phyloP scores from a whole-genome alignment of 352 stramenopile species.

The Elongisporangium undulatum region DNA sequence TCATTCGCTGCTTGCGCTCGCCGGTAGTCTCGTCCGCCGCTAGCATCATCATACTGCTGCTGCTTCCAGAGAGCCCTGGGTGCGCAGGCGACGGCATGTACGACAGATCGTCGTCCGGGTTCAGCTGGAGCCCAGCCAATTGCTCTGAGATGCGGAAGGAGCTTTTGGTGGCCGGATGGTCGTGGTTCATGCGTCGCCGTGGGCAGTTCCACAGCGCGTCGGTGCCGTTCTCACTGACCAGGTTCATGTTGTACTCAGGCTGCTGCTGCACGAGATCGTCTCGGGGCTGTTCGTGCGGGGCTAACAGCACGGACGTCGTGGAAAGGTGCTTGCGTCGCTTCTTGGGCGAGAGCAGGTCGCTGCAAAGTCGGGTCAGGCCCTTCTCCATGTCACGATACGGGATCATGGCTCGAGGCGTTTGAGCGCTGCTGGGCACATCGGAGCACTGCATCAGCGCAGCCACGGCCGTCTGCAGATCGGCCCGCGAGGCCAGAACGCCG shows the following conservation, averaged over 20 bases:
- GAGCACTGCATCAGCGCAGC: conserved; percentile 30
- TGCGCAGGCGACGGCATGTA: not conserved
- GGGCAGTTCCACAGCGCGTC: conserved; percentile 65
- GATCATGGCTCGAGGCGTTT: conserved; percentile 15
- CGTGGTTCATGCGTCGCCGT: conserved; percentile 51
- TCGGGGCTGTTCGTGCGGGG: conserved; percentile 40
- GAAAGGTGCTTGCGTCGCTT: conserved; percentile 62
- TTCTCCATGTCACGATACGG: conserved; percentile 41
- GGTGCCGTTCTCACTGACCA: conserved; percentile 19
- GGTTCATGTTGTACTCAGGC: conserved; percentile 30
- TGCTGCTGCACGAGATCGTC: conserved; percentile 14
- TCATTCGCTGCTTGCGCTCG: conserved; percentile 20
- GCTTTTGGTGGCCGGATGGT: conserved; percentile 51
- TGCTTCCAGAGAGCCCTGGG: not conserved
- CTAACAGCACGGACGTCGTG: conserved; percentile 61
- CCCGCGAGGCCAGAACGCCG: conserved; percentile 48
- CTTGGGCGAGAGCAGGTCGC: conserved; percentile 62
- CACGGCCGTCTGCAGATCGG: conserved; percentile 55
- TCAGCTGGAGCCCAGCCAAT: conserved; percentile 5
- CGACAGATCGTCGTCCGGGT: not conserved
- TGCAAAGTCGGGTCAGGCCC: conserved; percentile 46
- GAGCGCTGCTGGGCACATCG: conserved; percentile 6
- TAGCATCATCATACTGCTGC: not conserved
- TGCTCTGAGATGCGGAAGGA: conserved; percentile 56
- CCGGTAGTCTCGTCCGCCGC: conserved; percentile 3